Base-by-base conservation (phyloP, 2,329 filamentous ascomycete genomes). In the Sporothrix brasiliensis region DNA sequence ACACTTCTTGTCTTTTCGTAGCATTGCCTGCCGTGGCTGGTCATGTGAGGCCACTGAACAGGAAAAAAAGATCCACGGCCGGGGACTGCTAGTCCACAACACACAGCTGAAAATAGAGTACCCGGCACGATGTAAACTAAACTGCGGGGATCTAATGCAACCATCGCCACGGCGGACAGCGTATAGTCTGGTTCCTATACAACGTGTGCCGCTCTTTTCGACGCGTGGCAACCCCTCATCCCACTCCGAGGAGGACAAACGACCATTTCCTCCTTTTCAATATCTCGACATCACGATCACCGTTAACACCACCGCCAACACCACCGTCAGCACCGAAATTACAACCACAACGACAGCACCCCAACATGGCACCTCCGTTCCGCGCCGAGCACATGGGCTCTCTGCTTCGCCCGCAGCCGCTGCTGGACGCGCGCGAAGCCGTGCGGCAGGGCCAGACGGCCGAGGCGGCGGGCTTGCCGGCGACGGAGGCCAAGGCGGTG, bases 371-470 rank as follows among this genome's bases (percentile, higher is more conserved):
- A 11, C 69, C 69, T 52, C 72, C 90, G 50, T 92, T 92, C 83
- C 85, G 91, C 76, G 91, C 91, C 65, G 91, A 93, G 83, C 91
- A 93, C 76, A 84, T 92, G 76, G 91, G 91, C 75, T 92, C 90
- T 13, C 83, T 93, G 39, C 86, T 92, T 50, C 88, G 91, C 19
- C 90, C 91, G 5, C 81, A 89, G 72, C 81, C 85, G 70, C 83
- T 92, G 19, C 76, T 81, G 41, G 79, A 80, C 61, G 75, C 77
- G 27, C 88, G 91, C 74, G 85, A 87, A 72, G 76, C 77, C 67
- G 85, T 88, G 72, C 88, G 89, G 73, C 86, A 87, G 71, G 81
- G 86, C 74, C 77, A 84, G 54, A 80, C 83, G 9, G 77, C 82
- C 66, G 77, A 77, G 66, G 79, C 80, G 69, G 79, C 78, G 9